These are phyloP conservation scores for Aspergillus phoenicis DNA, from an alignment of 2,329 filamentous ascomycete genomes.

Conservation along the genomic window DNA sequence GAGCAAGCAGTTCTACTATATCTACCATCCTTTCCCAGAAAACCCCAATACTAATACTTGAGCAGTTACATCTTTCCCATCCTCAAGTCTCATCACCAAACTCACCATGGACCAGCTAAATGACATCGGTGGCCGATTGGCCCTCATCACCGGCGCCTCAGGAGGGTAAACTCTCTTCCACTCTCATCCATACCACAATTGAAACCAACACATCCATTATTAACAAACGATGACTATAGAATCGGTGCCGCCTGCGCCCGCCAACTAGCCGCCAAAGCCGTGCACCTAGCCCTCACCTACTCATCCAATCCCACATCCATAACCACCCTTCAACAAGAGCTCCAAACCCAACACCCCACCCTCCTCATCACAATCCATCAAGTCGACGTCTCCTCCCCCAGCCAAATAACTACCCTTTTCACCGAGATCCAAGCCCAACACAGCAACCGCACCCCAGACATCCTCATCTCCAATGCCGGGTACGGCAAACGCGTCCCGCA, in stretches of 20 bases:
- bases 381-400: constrained; percentile 59
- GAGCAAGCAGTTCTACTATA: too few species aligned
- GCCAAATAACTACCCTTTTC: constrained; percentile 59
- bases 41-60: too few species aligned
- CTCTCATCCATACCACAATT: too few species aligned
- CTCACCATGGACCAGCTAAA: constrained; percentile 36
- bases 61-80: too few species aligned
- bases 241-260: constrained; percentile 63
- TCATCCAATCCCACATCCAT: constrained; percentile 54
- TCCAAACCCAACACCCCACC: constrained; percentile 38
- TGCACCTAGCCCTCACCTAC: constrained; percentile 63
- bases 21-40: too few species aligned
- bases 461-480: constrained; percentile 68
- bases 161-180: constrained; percentile 52
- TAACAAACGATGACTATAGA: constrained; percentile 36
- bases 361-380: constrained; percentile 57
- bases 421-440: constrained; percentile 52
- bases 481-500: constrained; percentile 63
- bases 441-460: constrained; percentile 61
- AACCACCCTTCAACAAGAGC: constrained; percentile 47
- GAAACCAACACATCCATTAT: too few species aligned
- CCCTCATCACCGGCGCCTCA: constrained; percentile 63
- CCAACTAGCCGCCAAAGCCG: constrained; percentile 55
- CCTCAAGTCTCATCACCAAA: too few species aligned
- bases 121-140: constrained; percentile 56